A percentile compares a stretch with the other conserved stretches of the same genome.
Evolutionary conservation across 768 basidiomycete species (phyloP).

Genomic region (Lentinula guzmanii): DNA sequence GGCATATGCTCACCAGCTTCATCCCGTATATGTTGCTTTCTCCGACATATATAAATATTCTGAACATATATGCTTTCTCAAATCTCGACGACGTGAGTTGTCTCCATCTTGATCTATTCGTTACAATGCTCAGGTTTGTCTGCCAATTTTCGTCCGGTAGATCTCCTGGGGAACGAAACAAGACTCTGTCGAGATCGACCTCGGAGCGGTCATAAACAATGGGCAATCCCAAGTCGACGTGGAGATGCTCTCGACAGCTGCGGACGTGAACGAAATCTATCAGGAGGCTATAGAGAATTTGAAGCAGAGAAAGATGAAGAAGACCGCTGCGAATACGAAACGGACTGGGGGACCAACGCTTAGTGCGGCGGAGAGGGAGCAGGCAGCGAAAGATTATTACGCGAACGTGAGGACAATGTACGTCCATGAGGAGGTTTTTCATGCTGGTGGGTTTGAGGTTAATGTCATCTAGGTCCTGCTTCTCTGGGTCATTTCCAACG

Average conservation of each 20-base stretch:
- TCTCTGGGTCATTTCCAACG: constrained; percentile 82
- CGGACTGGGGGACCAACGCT: constrained; percentile 19
- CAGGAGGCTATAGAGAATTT: constrained; percentile 79
- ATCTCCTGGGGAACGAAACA: constrained; percentile 98
- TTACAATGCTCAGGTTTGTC: neutral
- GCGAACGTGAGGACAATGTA: constrained; percentile 78
- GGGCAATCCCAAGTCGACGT: constrained; percentile 80
- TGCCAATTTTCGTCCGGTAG: constrained; percentile 24
- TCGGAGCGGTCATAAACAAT: constrained; percentile 81
- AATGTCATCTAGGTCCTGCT: constrained; percentile 47
- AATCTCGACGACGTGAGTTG: constrained; percentile 76
- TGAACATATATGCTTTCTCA: constrained; percentile 80
- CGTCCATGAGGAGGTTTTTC: constrained; percentile 7
- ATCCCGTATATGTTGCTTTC: constrained; percentile 83
- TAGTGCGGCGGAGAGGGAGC: constrained; percentile 60
- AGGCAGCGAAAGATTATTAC: constrained; percentile 80
- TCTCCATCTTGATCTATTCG: neutral
- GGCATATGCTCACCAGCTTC: constrained; percentile 94
- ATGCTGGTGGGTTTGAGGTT: too few species aligned
- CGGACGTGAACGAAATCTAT: constrained; percentile 79
- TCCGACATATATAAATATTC: constrained; percentile 72
- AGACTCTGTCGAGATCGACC: constrained; percentile 69
- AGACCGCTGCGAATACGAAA: constrained; percentile 23
- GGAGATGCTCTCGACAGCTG: constrained; percentile 75
- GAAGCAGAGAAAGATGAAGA: constrained; percentile 34